phyloP scores from a whole-genome alignment of 2,329 filamentous ascomycete genomes.

The Epichloe brachyelytri region DNA sequence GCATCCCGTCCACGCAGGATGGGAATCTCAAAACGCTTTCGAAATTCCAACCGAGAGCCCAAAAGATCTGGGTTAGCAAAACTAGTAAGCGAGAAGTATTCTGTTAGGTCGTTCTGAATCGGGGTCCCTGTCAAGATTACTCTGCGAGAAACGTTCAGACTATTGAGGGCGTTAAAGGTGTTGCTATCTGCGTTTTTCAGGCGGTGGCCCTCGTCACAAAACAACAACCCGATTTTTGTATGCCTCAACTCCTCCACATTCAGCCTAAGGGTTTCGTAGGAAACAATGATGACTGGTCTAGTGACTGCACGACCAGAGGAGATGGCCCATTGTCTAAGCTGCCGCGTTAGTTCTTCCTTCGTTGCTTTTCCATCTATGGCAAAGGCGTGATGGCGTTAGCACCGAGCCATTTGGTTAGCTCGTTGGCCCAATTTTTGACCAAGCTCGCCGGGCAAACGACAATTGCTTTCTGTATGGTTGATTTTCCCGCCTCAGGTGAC shows the following conservation, averaged over 20 bases:
- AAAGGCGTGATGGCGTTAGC: conserved; percentile 78
- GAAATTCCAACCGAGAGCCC: conserved; percentile 79
- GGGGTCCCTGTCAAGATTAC: conserved; percentile 95
- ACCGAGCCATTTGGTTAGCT: conserved; percentile 92
- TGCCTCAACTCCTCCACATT: conserved; percentile 85
- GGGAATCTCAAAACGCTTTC: conserved; percentile 85
- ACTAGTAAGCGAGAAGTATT: conserved; percentile 91
- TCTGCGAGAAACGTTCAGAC: conserved; percentile 75
- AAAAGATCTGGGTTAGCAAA: conserved; percentile 92
- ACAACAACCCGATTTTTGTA: conserved; percentile 78
- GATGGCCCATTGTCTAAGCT: conserved; percentile 91
- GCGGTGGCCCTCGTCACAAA: conserved; percentile 94
- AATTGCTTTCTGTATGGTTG: conserved; percentile 90
- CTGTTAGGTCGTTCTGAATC: conserved; percentile 96
- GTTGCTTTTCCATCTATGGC: conserved; percentile 93
- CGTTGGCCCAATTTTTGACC: conserved; percentile 96
- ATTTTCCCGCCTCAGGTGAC: conserved; percentile 84
- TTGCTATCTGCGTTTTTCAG: conserved; percentile 94
- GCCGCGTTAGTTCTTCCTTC: conserved; percentile 81
- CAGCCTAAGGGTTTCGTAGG: conserved; percentile 86
- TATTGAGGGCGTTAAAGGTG: conserved; percentile 85
- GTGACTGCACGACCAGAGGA: conserved; percentile 80
- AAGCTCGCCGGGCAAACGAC: conserved; percentile 94
- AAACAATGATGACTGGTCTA: conserved; percentile 89
- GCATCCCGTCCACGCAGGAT: conserved; percentile 88